Evolutionary conservation across 202 grass and related monocot species (phyloP).

Genomic region (Schoenoplectus tabernaemontani): DNA sequence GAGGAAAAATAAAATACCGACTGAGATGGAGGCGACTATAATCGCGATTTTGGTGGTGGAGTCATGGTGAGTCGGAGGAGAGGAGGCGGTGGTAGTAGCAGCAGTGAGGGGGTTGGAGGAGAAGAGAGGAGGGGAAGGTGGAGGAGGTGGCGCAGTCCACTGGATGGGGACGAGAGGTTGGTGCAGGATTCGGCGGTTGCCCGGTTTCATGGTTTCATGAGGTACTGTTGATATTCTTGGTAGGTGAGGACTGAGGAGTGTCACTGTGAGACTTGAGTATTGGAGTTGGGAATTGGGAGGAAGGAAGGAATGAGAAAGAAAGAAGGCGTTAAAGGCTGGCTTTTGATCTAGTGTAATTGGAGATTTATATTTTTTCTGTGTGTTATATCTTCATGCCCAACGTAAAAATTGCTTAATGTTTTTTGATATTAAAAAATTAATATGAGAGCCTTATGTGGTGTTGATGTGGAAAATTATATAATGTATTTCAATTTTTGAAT

Average conservation of each 20-base stretch:
- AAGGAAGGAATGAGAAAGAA: too few species aligned
- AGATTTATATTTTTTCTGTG: background rate
- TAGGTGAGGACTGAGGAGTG: background rate
- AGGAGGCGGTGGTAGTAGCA: conserved; percentile 27
- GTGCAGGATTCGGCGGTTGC: conserved; percentile 32
- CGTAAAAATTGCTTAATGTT: background rate
- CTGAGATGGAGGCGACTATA: conserved; percentile 32
- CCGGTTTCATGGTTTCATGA: background rate
- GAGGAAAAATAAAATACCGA: conserved; percentile 38
- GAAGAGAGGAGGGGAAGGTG: background rate
- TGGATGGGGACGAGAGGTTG: conserved; percentile 59
- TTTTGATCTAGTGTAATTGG: background rate
- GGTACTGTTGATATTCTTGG: background rate
- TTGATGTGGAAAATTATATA: background rate
- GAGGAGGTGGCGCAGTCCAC: conserved; percentile 30
- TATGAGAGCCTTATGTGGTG: background rate
- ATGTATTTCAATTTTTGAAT: background rate
- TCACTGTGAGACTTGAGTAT: background rate
- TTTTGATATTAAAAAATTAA: background rate
- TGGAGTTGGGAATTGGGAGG: too few species aligned
- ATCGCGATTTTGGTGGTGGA: conserved; percentile 28
- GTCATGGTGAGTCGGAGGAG: background rate
- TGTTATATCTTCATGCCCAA: background rate
- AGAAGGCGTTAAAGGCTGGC: background rate
- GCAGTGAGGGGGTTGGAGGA: conserved; percentile 13